Evolutionary conservation across 176 grass and related monocot genomes (phyloP).

Genomic region (Oryza officinalis): DNA sequence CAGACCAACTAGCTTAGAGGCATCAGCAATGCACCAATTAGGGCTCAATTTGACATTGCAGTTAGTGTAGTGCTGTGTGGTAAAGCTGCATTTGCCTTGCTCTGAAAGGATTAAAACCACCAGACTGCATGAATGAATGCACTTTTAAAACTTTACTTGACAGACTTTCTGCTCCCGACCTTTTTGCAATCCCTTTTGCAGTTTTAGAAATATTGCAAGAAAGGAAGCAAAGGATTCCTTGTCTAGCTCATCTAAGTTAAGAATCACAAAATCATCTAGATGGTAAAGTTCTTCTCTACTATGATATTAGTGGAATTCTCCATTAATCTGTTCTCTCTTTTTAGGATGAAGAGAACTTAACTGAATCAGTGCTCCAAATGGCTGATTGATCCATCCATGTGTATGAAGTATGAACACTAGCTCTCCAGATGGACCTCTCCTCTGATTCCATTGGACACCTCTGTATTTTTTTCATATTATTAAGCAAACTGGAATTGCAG

Average conservation of each 20-base stretch:
- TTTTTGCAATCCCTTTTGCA: background rate
- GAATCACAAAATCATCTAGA: constrained; percentile 16
- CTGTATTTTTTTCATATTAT: background rate
- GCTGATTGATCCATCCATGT: background rate
- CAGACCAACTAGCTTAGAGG: constrained; percentile 15
- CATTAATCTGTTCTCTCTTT: background rate
- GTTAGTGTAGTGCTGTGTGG: constrained; percentile 3
- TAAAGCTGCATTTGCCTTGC: constrained; percentile 37
- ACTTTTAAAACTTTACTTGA: constrained; percentile 7
- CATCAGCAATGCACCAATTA: constrained; percentile 16
- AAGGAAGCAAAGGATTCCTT: constrained; percentile 13
- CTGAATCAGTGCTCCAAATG: constrained; percentile 5
- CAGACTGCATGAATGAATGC: constrained; percentile 43
- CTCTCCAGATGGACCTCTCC: constrained; percentile 4
- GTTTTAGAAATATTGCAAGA: constrained; percentile 2
- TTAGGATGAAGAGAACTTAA: constrained; percentile 1
- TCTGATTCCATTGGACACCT: constrained; percentile 10
- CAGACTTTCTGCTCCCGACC: background rate
- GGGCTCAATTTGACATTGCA: constrained; percentile 24
- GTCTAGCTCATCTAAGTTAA: background rate
- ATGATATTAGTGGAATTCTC: constrained; percentile 10
- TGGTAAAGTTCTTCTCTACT: constrained; percentile 6
- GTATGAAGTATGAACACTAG: background rate
- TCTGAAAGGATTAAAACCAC: constrained; percentile 31
- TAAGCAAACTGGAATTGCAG: constrained; percentile 17